Evolutionary conservation across 371 early-diverging fungal genomes (phyloP), one percentile per base, ranked within the genome.

Genomic region (Syncephalastrum contaminatum): DNA sequence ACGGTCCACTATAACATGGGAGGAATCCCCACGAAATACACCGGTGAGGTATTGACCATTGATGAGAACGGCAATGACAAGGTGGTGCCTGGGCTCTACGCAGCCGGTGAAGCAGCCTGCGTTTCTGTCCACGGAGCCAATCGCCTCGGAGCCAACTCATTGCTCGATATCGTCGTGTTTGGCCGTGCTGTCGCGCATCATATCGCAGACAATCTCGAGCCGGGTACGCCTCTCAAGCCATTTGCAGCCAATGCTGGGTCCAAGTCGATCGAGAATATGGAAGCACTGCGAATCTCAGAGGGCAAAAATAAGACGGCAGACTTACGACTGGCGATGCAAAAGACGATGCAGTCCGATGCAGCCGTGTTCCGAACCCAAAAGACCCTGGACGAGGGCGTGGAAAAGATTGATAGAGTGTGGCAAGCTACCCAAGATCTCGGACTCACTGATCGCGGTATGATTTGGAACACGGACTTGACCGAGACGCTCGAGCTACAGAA

Each of bases 1-100:
- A 97, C 98, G 58, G 98, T 97, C 63, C 98, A 98, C 75, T 98
- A 97, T 88, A 98, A 97, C 85, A 97, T 97, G 97, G 98, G 98
- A 70, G 97, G 98, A 76, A 97, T 98, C 60, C 98, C 97, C 27
- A 97, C 97, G 46, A 84, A 85, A 54, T 97, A 93, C 88, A 96
- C 96, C 51, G 98, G 98, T 62, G 94, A 98, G 78, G 97, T 96
- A 16, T 70, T 96, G 70, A 81, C 79, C 46, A 77, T 85, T 39
- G 80, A 88, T 44, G 75, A 85, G 60, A 82, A 87, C 52, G 91
- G 92, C 61, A 77, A 86, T 43, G 91, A 91, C 59, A 69, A 83
- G 75, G 87, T 85, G 61, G 96, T 91, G 63, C 96, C 89, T 55
- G 98, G 98, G 47, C 81, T 97, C 58, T 96, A 91, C 67, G 98